Evolutionary conservation across 176 grass and related monocot genomes (phyloP), one percentile per base, ranked within the genome.

Genomic region (Leersia perrieri): DNA sequence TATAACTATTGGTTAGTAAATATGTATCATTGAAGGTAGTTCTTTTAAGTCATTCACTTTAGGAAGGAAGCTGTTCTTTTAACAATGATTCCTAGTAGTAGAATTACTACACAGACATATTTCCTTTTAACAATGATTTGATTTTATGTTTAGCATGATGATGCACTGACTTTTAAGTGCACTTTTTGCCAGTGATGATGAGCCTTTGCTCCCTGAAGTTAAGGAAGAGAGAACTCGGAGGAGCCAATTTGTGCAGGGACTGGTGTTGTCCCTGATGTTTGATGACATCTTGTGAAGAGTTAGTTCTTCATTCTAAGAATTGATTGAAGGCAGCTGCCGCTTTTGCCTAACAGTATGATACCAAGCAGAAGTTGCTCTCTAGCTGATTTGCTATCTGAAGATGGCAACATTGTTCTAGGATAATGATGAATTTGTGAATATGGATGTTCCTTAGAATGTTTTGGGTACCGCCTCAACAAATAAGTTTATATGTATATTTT

Each of bases 251-350:
- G 90, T 86, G 32, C 87, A 81, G 77, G 93, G 90, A 29, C 79
- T 96, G 8, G 40, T 96, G 11, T 68, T 93, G 77, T 96, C 93
- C 29, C 87, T 89, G 75, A 88, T 96, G 73, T 92, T 96, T 63
- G 82, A 93, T 22, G 90, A 90, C 26, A 78, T 74, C 36, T 80
- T 90, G 53, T 92, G 74, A 92, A 78, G 57, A 68, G 3, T 81
- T 30, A 68, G 3, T 81, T 30, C 22, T 35, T 58, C 29, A 0
- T 66, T 20, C 35, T 22, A 68, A 66, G 35, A 33, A 42, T 33
- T 23, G 16, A 62, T 78, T 31, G 71, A 75, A 70, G 36, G 60
- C 42, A 68, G 55, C 72, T 36, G 27, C 70, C 58, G 83, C 83
- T 55, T 39, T 26, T 64, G 51, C 8, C 12, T 14, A 60, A 64